Conservation (phyloP, 495 filamentous ascomycete species). For the Neurospora cerealis region DNA sequence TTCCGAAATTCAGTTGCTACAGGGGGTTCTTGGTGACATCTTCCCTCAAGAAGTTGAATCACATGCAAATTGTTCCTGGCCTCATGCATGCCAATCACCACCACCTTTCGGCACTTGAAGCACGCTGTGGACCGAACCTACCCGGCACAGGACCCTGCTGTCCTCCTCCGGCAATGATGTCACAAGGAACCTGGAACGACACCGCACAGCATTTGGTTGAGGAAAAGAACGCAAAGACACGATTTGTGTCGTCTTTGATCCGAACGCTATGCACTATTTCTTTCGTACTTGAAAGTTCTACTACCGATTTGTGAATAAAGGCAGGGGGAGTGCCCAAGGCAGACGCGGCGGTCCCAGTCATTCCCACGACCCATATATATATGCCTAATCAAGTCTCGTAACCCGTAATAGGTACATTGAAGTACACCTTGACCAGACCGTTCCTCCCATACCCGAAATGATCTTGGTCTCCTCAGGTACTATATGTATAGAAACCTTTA, state of each 20-base stretch:
- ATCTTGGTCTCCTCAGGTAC: background rate
- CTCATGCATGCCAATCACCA: background rate
- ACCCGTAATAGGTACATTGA: background rate
- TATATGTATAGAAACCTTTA: background rate
- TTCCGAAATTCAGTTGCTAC: background rate
- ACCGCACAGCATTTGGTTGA: background rate
- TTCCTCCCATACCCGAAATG: background rate
- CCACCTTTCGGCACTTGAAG: background rate
- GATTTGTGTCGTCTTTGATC: background rate
- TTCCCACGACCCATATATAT: background rate
- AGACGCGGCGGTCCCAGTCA: background rate
- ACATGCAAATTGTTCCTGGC: background rate
- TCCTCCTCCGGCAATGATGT: background rate
- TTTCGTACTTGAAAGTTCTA: background rate
- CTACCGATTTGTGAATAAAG: background rate
- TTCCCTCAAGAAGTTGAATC: background rate
- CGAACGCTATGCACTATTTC: background rate
- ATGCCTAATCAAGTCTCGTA: background rate
- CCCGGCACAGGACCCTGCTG: background rate
- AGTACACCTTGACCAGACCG: background rate
- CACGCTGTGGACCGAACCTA: background rate
- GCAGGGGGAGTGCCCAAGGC: background rate
- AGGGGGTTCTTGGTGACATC: background rate
- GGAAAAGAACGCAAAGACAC: background rate
- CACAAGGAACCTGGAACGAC: background rate